A percentile compares a stretch with the other conserved stretches of the same genome.
Evolutionary conservation across 2,329 filamentous ascomycete species (phyloP).

Genomic region (Arthrobotrys sphaeroides): DNA sequence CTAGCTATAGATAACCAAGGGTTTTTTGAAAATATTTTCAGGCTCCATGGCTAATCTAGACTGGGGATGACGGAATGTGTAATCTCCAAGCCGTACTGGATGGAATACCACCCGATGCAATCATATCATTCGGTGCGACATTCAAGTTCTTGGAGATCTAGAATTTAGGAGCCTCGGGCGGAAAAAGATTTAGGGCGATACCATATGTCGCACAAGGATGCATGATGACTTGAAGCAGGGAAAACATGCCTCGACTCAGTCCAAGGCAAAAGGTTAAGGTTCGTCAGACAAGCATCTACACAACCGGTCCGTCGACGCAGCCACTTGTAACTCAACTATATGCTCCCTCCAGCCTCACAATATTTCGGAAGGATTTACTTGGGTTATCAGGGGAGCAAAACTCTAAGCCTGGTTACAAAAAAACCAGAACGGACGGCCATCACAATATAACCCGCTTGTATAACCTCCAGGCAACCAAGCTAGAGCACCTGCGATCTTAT

Average conservation of each 20-base stretch:
- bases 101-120: too few species aligned
- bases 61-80: constrained; percentile 1
- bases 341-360: background rate
- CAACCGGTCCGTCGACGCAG: background rate
- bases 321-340: background rate
- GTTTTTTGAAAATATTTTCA: too few species aligned
- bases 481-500: constrained; percentile 1
- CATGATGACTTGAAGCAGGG: background rate
- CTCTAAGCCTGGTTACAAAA: background rate
- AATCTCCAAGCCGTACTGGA: background rate
- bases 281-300: background rate
- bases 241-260: too few species aligned
- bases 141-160: background rate
- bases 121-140: too few species aligned
- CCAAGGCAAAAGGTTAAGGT: too few species aligned
- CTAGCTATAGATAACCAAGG: too few species aligned
- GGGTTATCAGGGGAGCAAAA: background rate
- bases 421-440: background rate
- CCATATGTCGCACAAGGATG: background rate
- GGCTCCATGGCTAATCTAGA: too few species aligned
- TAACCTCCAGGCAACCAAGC: constrained; percentile 6
- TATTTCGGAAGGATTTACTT: too few species aligned
- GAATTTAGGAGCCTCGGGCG: too few species aligned
- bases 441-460: background rate
- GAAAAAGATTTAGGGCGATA: background rate